A percentile compares a stretch with the other conserved stretches of the same genome.
phyloP scores from a whole-genome alignment of 2,329 filamentous ascomycete genomes.

The Leptoxyphium fumago region DNA sequence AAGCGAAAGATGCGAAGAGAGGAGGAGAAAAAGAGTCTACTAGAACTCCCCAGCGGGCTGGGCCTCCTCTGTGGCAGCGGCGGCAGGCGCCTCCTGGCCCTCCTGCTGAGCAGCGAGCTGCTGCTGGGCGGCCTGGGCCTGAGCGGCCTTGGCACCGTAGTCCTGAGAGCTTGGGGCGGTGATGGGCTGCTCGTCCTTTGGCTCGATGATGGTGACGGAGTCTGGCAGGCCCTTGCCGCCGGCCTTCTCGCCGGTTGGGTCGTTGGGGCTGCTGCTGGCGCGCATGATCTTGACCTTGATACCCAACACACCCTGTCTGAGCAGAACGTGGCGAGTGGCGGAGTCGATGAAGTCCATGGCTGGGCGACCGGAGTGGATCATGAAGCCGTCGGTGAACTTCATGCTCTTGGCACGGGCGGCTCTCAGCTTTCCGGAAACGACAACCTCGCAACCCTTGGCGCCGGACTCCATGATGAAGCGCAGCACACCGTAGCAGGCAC shows the following conservation, averaged over 20 bases:
- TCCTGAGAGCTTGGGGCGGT: conserved; percentile 95
- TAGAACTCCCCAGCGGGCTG: neutral
- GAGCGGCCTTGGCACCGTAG: conserved; percentile 84
- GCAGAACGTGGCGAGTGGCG: conserved; percentile 97
- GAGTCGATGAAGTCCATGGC: conserved; percentile 99
- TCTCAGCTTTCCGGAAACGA: conserved; percentile 97
- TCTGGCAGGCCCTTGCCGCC: conserved; percentile 96
- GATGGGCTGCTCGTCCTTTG: conserved; percentile 96
- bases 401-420: conserved; percentile 99
- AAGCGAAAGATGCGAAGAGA: too few relatives aligned
- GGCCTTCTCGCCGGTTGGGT: conserved; percentile 97
- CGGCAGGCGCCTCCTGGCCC: conserved; percentile 9
- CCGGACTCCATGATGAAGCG: conserved; percentile 98
- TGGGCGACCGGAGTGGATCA: conserved; percentile 99
- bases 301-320: conserved; percentile 98
- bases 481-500: conserved; percentile 99
- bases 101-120: conserved; percentile 16
- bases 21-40: neutral
- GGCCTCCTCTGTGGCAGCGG: conserved; percentile 1
- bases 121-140: conserved; percentile 47
- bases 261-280: conserved; percentile 48
- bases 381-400: conserved; percentile 99
- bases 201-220: conserved; percentile 98
- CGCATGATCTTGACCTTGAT: conserved; percentile 99
- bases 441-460: conserved; percentile 99